Conservation (phyloP, 345 rosid genomes). For the Pistacia vera region DNA sequence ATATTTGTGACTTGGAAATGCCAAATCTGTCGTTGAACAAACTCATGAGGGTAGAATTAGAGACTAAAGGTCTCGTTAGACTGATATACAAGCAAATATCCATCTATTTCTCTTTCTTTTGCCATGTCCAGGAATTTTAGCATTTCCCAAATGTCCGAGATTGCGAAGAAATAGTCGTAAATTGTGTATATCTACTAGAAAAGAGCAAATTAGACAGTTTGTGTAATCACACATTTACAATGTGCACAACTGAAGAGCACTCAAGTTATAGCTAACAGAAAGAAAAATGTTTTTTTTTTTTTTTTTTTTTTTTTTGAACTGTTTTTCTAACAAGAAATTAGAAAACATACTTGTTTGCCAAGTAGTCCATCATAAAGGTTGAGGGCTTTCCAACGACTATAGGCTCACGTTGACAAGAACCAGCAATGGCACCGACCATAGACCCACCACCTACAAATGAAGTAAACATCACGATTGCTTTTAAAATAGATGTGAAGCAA, state of each 20-base stretch:
- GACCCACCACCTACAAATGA: constrained; percentile 82
- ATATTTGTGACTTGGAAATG: constrained; percentile 83
- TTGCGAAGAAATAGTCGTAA: neutral
- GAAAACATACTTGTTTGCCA: constrained; percentile 69
- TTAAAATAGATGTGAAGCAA: neutral
- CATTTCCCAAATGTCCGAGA: neutral
- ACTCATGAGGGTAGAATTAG: neutral
- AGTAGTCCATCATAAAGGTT: constrained; percentile 96
- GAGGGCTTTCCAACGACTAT: constrained; percentile 96
- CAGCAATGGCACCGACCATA: constrained; percentile 89
- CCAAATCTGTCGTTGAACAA: constrained; percentile 60
- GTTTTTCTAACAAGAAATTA: neutral
- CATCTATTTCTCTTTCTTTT: neutral
- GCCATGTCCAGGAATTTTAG: neutral
- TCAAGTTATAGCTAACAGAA: no score
- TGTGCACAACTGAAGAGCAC: no score
- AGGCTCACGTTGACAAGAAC: constrained; percentile 88
- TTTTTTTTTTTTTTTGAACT: no score
- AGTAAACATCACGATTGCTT: neutral
- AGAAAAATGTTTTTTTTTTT: no score
- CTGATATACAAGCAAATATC: neutral
- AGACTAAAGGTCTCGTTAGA: neutral
- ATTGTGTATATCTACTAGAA: no score
- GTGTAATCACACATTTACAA: neutral
- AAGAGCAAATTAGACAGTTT: neutral